Evolutionary conservation across 169 alveolate species (phyloP).

Genomic region (Miamiensis avidus): DNA sequence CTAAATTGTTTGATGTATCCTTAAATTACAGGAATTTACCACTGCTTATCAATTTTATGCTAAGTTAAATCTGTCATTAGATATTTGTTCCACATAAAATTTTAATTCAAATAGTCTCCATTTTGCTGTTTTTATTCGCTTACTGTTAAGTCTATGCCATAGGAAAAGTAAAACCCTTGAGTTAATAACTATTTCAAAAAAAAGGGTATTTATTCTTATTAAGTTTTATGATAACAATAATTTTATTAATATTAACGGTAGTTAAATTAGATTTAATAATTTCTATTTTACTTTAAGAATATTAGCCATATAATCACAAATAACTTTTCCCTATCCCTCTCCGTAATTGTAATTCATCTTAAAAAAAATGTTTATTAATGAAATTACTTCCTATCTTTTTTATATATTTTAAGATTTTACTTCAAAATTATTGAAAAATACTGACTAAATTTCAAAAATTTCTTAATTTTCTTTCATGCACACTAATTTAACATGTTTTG

Average conservation of each 20-base stretch:
- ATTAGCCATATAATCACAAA: neutral
- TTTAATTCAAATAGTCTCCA: slow-evolving; percentile 40
- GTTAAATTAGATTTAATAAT: neutral
- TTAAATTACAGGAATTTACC: slow-evolving; percentile 78
- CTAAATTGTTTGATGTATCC: slow-evolving; percentile 44
- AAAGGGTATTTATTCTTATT: neutral
- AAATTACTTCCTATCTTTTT: neutral
- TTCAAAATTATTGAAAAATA: slow-evolving; percentile 60
- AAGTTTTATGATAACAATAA: slow-evolving; percentile 28
- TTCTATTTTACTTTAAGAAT: neutral
- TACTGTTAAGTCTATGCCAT: slow-evolving; percentile 77
- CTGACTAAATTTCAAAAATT: slow-evolving; percentile 62
- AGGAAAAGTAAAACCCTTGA: slow-evolving; percentile 80
- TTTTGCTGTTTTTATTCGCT: slow-evolving; percentile 61
- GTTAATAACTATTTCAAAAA: slow-evolving; percentile 43
- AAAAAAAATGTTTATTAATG: slow-evolving; percentile 18
- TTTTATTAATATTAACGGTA: slow-evolving; percentile 38
- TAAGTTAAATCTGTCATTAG: slow-evolving; percentile 61
- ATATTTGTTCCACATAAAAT: slow-evolving; percentile 71
- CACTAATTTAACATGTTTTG: slow-evolving; percentile 59
- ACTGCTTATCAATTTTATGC: slow-evolving; percentile 64
- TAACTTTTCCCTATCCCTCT: neutral
- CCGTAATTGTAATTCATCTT: neutral
- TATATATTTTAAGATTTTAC: neutral
- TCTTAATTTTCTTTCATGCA: slow-evolving; percentile 68